Percentiles rank a stretch among this genome's conserved stretches.
Evolutionary conservation across 345 rosid species (phyloP).

Genomic region (Aquilaria malaccensis): DNA sequence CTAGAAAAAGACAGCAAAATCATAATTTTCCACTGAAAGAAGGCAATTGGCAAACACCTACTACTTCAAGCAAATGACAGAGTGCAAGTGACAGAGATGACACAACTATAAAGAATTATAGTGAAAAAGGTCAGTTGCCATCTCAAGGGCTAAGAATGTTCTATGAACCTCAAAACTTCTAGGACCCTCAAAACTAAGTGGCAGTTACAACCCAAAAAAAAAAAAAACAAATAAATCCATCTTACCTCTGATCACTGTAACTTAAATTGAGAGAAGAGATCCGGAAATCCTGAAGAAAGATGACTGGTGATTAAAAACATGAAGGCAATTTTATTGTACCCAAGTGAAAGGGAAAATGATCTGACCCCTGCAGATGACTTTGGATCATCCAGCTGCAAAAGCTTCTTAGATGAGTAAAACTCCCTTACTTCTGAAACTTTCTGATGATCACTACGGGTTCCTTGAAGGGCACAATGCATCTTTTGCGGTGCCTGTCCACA

Average conservation of each 20-base stretch:
- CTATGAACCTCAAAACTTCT: no score
- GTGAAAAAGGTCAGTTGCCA: no score
- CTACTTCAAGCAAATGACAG: no score
- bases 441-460: slow-evolving; percentile 15
- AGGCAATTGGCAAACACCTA: no score
- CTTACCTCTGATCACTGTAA: slow-evolving; percentile 20
- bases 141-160: no score
- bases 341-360: background rate
- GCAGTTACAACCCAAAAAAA: no score
- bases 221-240: slow-evolving; percentile 1
- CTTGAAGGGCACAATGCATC: slow-evolving; percentile 25
- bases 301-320: background rate
- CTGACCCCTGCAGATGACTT: slow-evolving; percentile 15
- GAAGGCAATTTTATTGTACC: no score
- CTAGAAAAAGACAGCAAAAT: no score
- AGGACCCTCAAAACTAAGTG: no score
- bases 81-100: no score
- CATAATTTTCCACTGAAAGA: no score
- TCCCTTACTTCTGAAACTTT: slow-evolving; percentile 12
- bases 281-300: slow-evolving; percentile 11
- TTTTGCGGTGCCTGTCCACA: slow-evolving; percentile 24
- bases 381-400: slow-evolving; percentile 15
- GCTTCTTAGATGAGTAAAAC: slow-evolving; percentile 16
- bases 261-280: slow-evolving; percentile 15
- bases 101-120: no score